Conservation (phyloP, 139 green algal species). For the Tetraselmis striata region DNA sequence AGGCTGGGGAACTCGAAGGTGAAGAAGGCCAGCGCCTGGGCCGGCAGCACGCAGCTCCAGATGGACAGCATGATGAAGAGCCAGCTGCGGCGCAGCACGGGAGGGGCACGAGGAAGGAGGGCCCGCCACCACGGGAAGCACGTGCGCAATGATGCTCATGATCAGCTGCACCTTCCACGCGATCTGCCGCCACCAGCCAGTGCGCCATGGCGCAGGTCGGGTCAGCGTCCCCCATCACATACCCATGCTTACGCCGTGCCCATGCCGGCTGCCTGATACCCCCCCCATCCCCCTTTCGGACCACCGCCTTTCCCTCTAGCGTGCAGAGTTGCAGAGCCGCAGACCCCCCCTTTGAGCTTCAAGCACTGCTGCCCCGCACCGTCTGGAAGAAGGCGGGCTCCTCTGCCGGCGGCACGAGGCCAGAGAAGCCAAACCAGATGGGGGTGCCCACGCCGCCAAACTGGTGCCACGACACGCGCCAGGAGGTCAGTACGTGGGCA, state of each 20-base stretch:
- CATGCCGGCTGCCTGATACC: too few species aligned
- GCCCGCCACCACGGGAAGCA: slow-evolving; percentile 13
- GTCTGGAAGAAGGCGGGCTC: slow-evolving; percentile 16
- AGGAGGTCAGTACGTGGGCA: not conserved
- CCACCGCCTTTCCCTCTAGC: too few species aligned
- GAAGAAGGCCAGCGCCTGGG: slow-evolving; percentile 15
- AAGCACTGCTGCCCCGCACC: too few species aligned
- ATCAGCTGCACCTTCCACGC: slow-evolving; percentile 3
- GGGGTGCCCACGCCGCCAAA: slow-evolving; percentile 27
- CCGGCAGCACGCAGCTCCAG: slow-evolving; percentile 12
- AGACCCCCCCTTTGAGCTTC: too few species aligned
- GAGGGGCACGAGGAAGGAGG: slow-evolving; percentile 18
- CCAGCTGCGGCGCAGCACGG: slow-evolving; percentile 18
- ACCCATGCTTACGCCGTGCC: too few species aligned
- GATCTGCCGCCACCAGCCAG: not conserved
- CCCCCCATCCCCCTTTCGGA: too few species aligned
- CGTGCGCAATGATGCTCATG: slow-evolving; percentile 9
- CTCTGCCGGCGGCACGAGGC: slow-evolving; percentile 17
- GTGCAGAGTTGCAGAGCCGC: too few species aligned
- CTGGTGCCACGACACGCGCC: not conserved
- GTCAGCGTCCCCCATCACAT: too few species aligned
- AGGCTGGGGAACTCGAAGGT: slow-evolving; percentile 25
- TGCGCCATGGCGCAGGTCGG: too few species aligned
- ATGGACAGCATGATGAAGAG: slow-evolving; percentile 18
- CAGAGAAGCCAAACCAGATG: slow-evolving; percentile 38